Evolutionary conservation across 2,329 filamentous ascomycete genomes (phyloP).

Genomic region (Hypomyces perniciosus): DNA sequence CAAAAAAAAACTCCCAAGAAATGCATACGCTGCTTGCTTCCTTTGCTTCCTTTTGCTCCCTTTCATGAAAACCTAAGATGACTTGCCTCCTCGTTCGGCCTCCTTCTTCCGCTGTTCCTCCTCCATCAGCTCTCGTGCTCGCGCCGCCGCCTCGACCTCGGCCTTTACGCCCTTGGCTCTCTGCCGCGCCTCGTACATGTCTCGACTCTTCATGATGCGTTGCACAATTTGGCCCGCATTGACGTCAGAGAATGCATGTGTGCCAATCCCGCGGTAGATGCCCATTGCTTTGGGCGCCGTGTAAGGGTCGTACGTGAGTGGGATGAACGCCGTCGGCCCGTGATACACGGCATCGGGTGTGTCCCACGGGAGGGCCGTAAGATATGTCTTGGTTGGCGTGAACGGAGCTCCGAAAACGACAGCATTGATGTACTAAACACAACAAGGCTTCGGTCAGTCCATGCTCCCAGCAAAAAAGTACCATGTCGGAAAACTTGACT

Average conservation of each 20-base stretch:
- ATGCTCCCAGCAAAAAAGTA: not conserved
- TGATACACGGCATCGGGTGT: conserved; percentile 82
- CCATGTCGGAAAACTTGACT: conserved; percentile 23
- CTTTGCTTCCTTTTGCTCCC: not conserved
- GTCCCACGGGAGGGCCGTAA: conserved; percentile 67
- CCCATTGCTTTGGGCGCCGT: conserved; percentile 71
- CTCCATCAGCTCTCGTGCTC: conserved; percentile 56
- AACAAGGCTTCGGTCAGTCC: not conserved
- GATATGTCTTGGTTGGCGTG: conserved; percentile 71
- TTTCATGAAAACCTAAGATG: not conserved
- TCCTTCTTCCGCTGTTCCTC: conserved; percentile 45
- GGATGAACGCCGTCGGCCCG: conserved; percentile 90
- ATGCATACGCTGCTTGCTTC: not conserved
- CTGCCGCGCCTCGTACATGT: conserved; percentile 87
- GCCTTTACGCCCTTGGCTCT: conserved; percentile 84
- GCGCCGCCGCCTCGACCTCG: conserved; percentile 62
- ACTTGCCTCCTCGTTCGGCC: conserved; percentile 4
- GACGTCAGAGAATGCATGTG: conserved; percentile 76
- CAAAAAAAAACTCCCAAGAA: not conserved
- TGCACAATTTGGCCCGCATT: conserved; percentile 91
- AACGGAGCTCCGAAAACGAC: conserved; percentile 90
- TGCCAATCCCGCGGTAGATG: conserved; percentile 73
- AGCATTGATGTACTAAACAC: conserved; percentile 69
- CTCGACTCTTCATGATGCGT: conserved; percentile 79
- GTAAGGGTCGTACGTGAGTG: conserved; percentile 74